Evolutionary conservation across 192 early-diverging fungal species (phyloP).

Genomic region (Neocallimastix lanati): DNA sequence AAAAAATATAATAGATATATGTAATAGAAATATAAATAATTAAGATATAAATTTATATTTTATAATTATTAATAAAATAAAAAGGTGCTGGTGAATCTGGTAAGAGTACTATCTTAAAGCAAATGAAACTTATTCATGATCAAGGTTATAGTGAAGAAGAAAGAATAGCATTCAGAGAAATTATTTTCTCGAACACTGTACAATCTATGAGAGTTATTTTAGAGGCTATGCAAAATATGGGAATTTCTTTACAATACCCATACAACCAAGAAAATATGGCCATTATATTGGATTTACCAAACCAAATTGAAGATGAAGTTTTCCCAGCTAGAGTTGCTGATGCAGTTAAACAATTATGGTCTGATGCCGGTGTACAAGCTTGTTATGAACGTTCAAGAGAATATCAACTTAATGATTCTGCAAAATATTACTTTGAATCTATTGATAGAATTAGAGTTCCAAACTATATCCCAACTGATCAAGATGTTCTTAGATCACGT

Average conservation of each 20-base stretch:
- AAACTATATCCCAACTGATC: conserved; percentile 75
- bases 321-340: conserved; percentile 59
- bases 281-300: conserved; percentile 61
- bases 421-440: conserved; percentile 91
- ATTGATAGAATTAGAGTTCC: conserved; percentile 67
- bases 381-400: conserved; percentile 68
- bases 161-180: conserved; percentile 81
- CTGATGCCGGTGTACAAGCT: conserved; percentile 62
- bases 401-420: conserved; percentile 94
- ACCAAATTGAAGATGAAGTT: conserved; percentile 73
- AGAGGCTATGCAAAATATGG: conserved; percentile 82
- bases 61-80: too few relatives aligned
- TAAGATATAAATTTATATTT: too few relatives aligned
- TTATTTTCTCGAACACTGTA: conserved; percentile 88
- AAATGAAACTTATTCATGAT: conserved; percentile 96
- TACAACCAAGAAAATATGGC: conserved; percentile 50
- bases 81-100: conserved; percentile 95
- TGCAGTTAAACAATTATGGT: conserved; percentile 70
- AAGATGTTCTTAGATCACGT: conserved; percentile 89
- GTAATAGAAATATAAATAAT: too few relatives aligned
- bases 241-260: conserved; percentile 44
- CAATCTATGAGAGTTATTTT: conserved; percentile 91
- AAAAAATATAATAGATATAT: too few relatives aligned
- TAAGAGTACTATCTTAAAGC: conserved; percentile 92
- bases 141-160: conserved; percentile 80